Evolutionary conservation across 1,284 basidiomycete genomes (phyloP), one percentile per base, ranked within the genome.

Genomic region (Ceratobasidium sp.): DNA sequence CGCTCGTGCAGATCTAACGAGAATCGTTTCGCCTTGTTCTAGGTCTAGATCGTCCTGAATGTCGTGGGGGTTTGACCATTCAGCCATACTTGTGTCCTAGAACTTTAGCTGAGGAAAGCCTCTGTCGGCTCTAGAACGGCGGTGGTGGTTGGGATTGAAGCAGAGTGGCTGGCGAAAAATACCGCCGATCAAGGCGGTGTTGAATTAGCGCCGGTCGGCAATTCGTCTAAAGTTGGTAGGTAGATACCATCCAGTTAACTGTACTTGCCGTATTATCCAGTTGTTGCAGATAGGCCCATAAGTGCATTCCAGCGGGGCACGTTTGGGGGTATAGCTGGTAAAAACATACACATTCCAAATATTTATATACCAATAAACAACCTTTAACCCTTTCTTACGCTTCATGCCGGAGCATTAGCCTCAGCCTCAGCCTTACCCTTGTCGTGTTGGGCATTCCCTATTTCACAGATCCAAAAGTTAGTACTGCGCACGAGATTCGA

Each of bases 341-440:
- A 30, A 30, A 30, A 30, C 27, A 30, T 30, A 30, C 2, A 30
- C 27, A 30, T 30, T 30, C 27, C 27, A 30, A 30, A 30, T 30
- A 30, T 30, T 30, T 30, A 30, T 30, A 30, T 30, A 30, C 27
- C 27, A 57, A 57, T 57, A 52, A 52, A n/a, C n/a, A 52, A n/a
- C 20, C 16, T 52, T 18, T 18, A n/a, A 52, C 20, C 16, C 50
- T 52, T 20, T 20, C 50, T 18, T 52, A 30, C 55, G 30, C 23
- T 57, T 38, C 44, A 67, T 33, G 65, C 65, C 18, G 65, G 65
- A 27, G 65, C 65, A 78, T 82, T 82, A 60, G 79, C 54, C 8
- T 80, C 78, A 77, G 80, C 80, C 80, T 85, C 78, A 46, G 81
- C 79, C 77, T 83, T 68, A 50, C 85, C 85, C 80, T 84, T 84